Percentiles rank a stretch among this genome's conserved stretches.
Evolutionary conservation across 2,329 filamentous ascomycete genomes (phyloP).

Genomic region (Penicillium hordei): DNA sequence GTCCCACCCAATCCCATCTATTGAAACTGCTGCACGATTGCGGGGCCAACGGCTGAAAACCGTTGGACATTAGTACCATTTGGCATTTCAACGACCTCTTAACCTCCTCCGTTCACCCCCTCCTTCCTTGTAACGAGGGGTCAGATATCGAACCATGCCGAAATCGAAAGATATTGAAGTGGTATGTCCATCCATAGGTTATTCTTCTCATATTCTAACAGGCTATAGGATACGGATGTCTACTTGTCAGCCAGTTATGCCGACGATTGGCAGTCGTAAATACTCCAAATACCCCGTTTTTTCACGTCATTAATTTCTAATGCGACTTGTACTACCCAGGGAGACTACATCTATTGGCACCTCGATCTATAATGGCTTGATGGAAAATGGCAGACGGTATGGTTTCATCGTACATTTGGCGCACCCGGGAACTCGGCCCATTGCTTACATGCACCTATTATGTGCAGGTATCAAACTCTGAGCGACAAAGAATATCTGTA

Average conservation of each 20-base stretch:
- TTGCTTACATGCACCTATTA: background rate
- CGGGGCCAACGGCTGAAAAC: background rate
- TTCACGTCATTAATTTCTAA: background rate
- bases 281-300: background rate
- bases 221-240: slow-evolving; percentile 10
- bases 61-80: background rate
- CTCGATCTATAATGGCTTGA: slow-evolving; percentile 17
- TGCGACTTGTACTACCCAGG: background rate
- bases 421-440: background rate
- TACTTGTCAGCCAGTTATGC: slow-evolving; percentile 3
- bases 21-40: background rate
- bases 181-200: background rate
- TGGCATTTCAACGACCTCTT: background rate
- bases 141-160: background rate
- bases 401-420: background rate
- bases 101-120: background rate
- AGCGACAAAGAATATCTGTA: slow-evolving; percentile 16
- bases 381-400: slow-evolving; percentile 21
- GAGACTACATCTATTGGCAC: slow-evolving; percentile 19
- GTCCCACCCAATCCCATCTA: background rate
- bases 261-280: slow-evolving; percentile 21
- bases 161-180: background rate
- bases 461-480: slow-evolving; percentile 17
- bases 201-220: background rate
- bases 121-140: background rate